phyloP scores from a whole-genome alignment of 352 stramenopile species.

The Globisporangium apiculatum region DNA sequence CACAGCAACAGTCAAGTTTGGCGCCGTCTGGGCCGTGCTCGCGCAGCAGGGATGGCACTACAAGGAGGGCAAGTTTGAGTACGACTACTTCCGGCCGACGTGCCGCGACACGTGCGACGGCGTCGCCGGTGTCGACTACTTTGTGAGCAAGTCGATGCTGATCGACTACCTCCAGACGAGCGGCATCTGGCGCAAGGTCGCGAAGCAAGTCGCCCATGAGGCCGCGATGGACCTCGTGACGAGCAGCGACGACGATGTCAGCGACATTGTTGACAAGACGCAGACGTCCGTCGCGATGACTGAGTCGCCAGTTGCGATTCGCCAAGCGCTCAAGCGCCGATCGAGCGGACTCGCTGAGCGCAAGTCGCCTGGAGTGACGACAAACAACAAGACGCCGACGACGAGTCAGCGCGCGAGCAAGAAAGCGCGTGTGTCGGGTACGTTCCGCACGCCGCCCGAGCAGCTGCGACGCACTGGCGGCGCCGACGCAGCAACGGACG shows the following conservation, averaged over 20 bases:
- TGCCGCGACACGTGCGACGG: constrained; percentile 29
- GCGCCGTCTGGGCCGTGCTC: constrained; percentile 46
- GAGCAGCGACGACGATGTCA: constrained; percentile 18
- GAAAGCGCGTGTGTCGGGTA: constrained; percentile 5
- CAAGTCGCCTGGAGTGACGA: neutral
- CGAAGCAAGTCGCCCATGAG: constrained; percentile 28
- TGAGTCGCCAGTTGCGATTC: neutral
- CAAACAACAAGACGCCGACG: neutral
- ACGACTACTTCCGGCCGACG: constrained; percentile 65
- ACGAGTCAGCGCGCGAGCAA: constrained; percentile 11
- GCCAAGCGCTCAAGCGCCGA: constrained; percentile 12
- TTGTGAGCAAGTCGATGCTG: constrained; percentile 28
- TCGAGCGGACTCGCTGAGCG: constrained; percentile 1
- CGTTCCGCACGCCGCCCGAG: constrained; percentile 14
- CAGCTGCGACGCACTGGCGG: constrained; percentile 1
- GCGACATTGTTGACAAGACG: neutral
- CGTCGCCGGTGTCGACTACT: constrained; percentile 39
- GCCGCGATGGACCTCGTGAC: constrained; percentile 20
- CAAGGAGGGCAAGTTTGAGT: constrained; percentile 29
- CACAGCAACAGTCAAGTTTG: constrained; percentile 51
- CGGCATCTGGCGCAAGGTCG: constrained; percentile 40
- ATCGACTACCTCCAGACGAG: constrained; percentile 45
- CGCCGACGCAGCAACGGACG: neutral
- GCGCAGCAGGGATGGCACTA: constrained; percentile 49
- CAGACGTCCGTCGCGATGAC: neutral